Conservation (phyloP, 2,329 filamentous ascomycete genomes). For the Orbilia oligospora region DNA sequence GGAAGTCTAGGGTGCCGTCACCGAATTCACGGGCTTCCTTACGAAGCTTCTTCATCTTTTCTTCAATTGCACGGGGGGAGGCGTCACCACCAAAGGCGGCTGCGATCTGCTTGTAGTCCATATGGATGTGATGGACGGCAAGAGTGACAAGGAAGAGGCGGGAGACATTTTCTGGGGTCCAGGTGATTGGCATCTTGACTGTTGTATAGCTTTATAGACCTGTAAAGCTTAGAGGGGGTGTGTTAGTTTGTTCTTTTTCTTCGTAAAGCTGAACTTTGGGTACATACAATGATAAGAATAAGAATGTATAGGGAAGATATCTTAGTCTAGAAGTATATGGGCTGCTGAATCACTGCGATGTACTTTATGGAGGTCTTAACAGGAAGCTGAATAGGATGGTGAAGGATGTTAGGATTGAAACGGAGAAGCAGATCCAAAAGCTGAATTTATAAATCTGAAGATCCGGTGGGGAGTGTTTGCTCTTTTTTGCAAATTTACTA, state of each 20-base stretch:
- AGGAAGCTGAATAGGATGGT: slow-evolving; percentile 29
- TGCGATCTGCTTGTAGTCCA: slow-evolving; percentile 61
- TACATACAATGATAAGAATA: slow-evolving; percentile 1
- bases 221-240: not conserved
- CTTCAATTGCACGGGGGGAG: slow-evolving; percentile 59
- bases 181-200: slow-evolving; percentile 59
- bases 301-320: not conserved
- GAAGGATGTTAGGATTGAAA: slow-evolving; percentile 25
- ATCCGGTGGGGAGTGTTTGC: slow-evolving; percentile 39
- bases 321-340: not conserved
- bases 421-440: slow-evolving; percentile 27
- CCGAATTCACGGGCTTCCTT: slow-evolving; percentile 58
- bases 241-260: not conserved
- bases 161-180: slow-evolving; percentile 60
- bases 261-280: not conserved
- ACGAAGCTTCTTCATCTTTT: slow-evolving; percentile 61
- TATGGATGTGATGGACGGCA: slow-evolving; percentile 59
- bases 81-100: slow-evolving; percentile 56
- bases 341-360: slow-evolving; percentile 25
- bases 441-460: slow-evolving; percentile 50
- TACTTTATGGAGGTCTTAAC: slow-evolving; percentile 31
- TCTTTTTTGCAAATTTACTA: slow-evolving; percentile 14
- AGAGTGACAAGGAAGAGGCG: slow-evolving; percentile 59
- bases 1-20: slow-evolving; percentile 50
- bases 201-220: not conserved